Evolutionary conservation across 2,329 filamentous ascomycete species (phyloP).

Genomic region (Triangularia verruculosa): DNA sequence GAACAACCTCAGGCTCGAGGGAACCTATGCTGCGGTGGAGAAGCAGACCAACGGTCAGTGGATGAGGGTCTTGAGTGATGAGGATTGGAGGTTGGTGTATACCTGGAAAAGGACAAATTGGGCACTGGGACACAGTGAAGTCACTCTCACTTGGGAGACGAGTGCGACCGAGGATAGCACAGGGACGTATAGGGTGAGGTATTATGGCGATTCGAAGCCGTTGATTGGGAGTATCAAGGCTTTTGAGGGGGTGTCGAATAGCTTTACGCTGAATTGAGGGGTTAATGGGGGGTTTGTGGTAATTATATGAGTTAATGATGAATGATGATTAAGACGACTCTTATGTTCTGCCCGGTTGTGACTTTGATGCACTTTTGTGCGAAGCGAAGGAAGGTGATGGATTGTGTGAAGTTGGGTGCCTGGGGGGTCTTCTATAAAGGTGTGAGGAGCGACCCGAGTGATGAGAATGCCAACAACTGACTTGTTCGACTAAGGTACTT

Average conservation of each 20-base stretch:
- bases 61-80: conserved; percentile 67
- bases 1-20: conserved; percentile 76
- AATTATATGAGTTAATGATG: no score
- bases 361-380: no score
- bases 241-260: conserved; percentile 47
- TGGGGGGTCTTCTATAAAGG: no score
- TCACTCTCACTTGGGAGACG: conserved; percentile 75
- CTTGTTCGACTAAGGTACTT: no score
- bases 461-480: no score
- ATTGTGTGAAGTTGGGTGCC: no score
- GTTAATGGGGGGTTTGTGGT: no score
- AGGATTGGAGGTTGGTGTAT: conserved; percentile 79
- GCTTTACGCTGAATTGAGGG: conserved; percentile 29
- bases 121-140: conserved; percentile 71
- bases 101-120: conserved; percentile 72
- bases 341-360: no score
- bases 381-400: no score
- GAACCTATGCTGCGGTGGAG: conserved; percentile 76
- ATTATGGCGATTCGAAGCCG: conserved; percentile 77
- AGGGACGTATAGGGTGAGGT: conserved; percentile 73
- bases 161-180: conserved; percentile 45
- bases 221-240: conserved; percentile 58
- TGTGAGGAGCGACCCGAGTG: no score
- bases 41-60: conserved; percentile 52
- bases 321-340: no score